Base-by-base conservation (phyloP, 805 yeast genomes). In the Candida sithepensis region DNA sequence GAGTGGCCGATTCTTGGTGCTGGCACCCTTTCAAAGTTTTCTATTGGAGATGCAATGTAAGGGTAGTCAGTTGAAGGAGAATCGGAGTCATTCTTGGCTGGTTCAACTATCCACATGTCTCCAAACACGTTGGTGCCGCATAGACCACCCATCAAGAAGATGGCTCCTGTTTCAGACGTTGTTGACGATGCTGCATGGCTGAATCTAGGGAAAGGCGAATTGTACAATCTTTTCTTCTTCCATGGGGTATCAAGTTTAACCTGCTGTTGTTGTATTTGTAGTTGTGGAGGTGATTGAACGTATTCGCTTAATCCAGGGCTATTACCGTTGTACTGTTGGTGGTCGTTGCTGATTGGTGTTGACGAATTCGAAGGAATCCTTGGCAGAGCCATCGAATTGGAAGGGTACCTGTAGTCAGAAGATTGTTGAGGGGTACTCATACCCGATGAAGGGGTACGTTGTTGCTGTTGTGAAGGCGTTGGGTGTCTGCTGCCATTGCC, bases 1-100 rank as follows among this genome's bases (percentile, higher is more conserved):
- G 96, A 88, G 67, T 94, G 99, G 3, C 98, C 98, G 6, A 92
- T 97, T 58, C 99, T 82, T 30, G 98, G 97, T 18, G 96, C 92
- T 2, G 97, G 97, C 16, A 88, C 80, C 43, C 86, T 82, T 51
- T 84, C 88, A 43, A 81, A 79, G 50, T 86, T 87, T 50, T 85
- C 88, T 43, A 84, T 74, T 58, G 72, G 85, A 44, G 75, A 66
- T 40, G 70, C 81, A 60, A 59, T 67, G 55, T 67, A 69, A 55
- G 61, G 69, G 42, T 61, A 63, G 46, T 53, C 59, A 30, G 14
- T 30, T 5, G 66, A 64, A 40, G 63, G 68, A 8, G 26, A 5
- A 39, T 50, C 52, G 14, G 42, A 21, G 4, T 57, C 57, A 28
- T 42, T 43, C 36, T 61, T 60, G 12, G 60, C 63, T 2, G 88